These are phyloP conservation scores for Porpolomopsis calyptriformis DNA, from an alignment of 768 basidiomycete species.

Conservation along the genomic window DNA sequence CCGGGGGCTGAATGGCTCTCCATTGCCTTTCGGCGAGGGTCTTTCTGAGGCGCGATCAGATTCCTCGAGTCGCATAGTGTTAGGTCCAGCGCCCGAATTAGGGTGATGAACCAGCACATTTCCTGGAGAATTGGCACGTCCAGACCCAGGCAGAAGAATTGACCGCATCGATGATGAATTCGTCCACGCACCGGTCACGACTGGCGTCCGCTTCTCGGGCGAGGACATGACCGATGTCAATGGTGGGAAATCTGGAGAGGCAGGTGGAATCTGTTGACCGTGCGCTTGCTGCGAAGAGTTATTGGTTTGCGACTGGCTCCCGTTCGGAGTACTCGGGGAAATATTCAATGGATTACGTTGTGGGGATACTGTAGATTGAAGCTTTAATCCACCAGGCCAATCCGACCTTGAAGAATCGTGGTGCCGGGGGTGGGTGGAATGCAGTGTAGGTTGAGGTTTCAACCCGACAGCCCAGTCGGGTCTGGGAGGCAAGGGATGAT, in stretches of 20 bases:
- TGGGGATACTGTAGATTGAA: slow-evolving; percentile 14
- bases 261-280: slow-evolving; percentile 25
- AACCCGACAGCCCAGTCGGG: slow-evolving; percentile 88
- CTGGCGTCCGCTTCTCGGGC: slow-evolving; percentile 43
- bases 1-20: slow-evolving; percentile 29
- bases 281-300: slow-evolving; percentile 16
- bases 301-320: slow-evolving; percentile 22
- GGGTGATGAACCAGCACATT: slow-evolving; percentile 30
- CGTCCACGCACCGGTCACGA: slow-evolving; percentile 61
- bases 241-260: slow-evolving; percentile 61
- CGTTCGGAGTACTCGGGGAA: slow-evolving; percentile 32
- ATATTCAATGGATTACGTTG: slow-evolving; percentile 17
- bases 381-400: not conserved
- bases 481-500: slow-evolving; percentile 67
- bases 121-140: slow-evolving; percentile 16
- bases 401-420: slow-evolving; percentile 28
- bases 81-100: slow-evolving; percentile 13
- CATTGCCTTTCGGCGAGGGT: slow-evolving; percentile 35
- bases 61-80: slow-evolving; percentile 30
- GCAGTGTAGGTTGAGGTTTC: slow-evolving; percentile 62
- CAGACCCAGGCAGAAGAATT: slow-evolving; percentile 33
- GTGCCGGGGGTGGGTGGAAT: slow-evolving; percentile 39
- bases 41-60: slow-evolving; percentile 37
- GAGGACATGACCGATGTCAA: slow-evolving; percentile 35
- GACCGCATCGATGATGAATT: slow-evolving; percentile 43